Base-by-base conservation (phyloP, 2,329 filamentous ascomycete species). In the Diaporthe nobilis region DNA sequence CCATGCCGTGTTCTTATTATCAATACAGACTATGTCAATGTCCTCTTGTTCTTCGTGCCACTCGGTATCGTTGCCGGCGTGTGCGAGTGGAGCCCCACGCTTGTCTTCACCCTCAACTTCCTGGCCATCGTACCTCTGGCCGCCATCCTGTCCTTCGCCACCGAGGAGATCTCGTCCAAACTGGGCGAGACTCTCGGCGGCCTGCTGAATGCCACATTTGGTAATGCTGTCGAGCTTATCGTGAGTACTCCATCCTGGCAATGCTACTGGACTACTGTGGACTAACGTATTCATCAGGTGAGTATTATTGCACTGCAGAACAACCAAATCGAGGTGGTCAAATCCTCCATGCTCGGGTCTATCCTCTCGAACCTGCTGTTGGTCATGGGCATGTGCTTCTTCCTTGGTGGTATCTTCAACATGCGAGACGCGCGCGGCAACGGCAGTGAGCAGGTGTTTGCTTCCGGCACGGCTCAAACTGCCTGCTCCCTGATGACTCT, bases 341-440 rank as follows among this genome's bases (percentile, higher is more conserved):
- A 98, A 86, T 94, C 96, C 28, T 98, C 95, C 78, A 98, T 98
- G 96, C 92, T 98, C 47, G 96, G 97, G 65, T 97, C 94, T 81
- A 98, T 98, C 80, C 88, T 98, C 53, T 98, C 96, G 78, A 98
- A 98, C 85, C 93, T 98, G 78, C 90, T 98, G 10, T 91, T 98
- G 31, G 96, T 95, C 63, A 90, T 95, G 82, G 93, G 94, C 80
- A 94, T 94, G 88, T 95, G 93, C 84, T 95, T 95, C 86, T 87
- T 95, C 78, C 90, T 94, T 73, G 94, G 94, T 73, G 94, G 94
- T 44, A 86, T 95, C 76, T 88, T 88, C 77, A 91, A 92, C 85
- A 89, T 89, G 82, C 86, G 86, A 74, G 87, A 89, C 77, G 82
- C 86, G 47, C 87, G 90, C 25, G 92, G 92, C 53, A 83, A 85